Evolutionary conservation across 164 flowering plant genomes (phyloP), one percentile per base, ranked within the genome.

Genomic region (Macadamia integrifolia): DNA sequence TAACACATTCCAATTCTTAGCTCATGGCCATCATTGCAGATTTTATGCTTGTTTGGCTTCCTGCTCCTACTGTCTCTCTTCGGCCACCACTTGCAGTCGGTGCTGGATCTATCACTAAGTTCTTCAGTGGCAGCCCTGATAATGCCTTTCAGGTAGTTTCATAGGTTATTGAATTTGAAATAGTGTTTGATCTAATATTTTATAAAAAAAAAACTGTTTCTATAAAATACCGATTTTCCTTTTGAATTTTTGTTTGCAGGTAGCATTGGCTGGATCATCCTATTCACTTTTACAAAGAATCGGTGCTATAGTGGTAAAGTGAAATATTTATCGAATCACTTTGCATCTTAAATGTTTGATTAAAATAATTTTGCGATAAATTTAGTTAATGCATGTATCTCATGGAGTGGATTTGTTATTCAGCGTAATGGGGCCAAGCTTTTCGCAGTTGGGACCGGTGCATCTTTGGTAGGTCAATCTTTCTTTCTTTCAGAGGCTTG

Each of bases 1-100:
- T 30, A 52, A 71, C 56, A 40, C 57, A 11, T 32, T 71, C 71
- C 70, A 43, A 18, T 62, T 69, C 73, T 64, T 70, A 91, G 96
- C 93, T 82, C 57, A 94, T 94, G 99, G 99, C 97, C 69, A 79
- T 94, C 70, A 84, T 92, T 79, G 99, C 99, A 71, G 99, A 94
- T 81, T 94, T 94, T 82, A 94, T 94, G 99, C 97, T 94, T 71
- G 99, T 94, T 52, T 94, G 84, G 80, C 97, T 94, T 73, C 99
- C 99, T 60, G 99, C 99, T 50, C 99, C 99, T 15, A 94, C 99
- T 60, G 89, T 94, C 68, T 81, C 97, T 81, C 96, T 94, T 58
- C 85, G 91, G n/a, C 82, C 93, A 42, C 82, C 97, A 57, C 81
- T 90, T 65, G 80, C 85, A 58, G 66, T 80, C 14, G 82, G 71